Percentiles rank a stretch among this genome's conserved stretches.
Conservation (phyloP, 345 rosid species). For the Nasturtium officinale region DNA sequence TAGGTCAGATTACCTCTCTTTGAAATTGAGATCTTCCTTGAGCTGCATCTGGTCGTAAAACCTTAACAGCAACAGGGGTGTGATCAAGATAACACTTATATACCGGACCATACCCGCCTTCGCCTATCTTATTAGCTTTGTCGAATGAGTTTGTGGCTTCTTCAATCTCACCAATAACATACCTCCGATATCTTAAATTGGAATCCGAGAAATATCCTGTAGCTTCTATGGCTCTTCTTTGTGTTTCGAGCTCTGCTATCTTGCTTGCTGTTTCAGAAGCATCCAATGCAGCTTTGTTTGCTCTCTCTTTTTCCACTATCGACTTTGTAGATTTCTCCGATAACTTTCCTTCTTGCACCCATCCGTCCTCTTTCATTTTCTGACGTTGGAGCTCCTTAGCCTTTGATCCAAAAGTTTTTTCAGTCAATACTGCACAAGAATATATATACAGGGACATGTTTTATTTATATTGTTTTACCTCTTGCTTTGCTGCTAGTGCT, state of each 20-base stretch:
- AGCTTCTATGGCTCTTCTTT: constrained; percentile 51
- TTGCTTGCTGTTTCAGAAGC: constrained; percentile 69
- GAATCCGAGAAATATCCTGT: constrained; percentile 37
- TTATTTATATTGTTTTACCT: constrained; percentile 46
- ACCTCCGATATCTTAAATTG: constrained; percentile 67
- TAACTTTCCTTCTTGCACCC: constrained; percentile 55
- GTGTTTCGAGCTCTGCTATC: constrained; percentile 64
- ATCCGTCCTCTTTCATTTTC: constrained; percentile 64
- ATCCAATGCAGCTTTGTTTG: constrained; percentile 62
- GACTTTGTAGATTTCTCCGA: constrained; percentile 71
- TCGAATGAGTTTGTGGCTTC: constrained; percentile 67
- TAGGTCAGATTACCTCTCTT: constrained; percentile 65
- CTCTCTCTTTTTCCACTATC: constrained; percentile 62
- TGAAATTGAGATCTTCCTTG: constrained; percentile 89
- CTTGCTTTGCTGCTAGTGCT: constrained; percentile 78
- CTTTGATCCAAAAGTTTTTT: constrained; percentile 41
- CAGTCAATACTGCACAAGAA: constrained; percentile 19
- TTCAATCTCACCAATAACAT: constrained; percentile 77
- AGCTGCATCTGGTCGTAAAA: constrained; percentile 88
- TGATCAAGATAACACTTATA: constrained; percentile 80
- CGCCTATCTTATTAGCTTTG: constrained; percentile 65
- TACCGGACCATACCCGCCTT: constrained; percentile 98
- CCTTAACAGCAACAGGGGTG: constrained; percentile 84
- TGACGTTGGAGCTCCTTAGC: constrained; percentile 72
- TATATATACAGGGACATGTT: background rate